A percentile compares a stretch with the other conserved stretches of the same genome.
Conservation (phyloP, 1,139 yeast genomes). For the Lodderomyces theae region DNA sequence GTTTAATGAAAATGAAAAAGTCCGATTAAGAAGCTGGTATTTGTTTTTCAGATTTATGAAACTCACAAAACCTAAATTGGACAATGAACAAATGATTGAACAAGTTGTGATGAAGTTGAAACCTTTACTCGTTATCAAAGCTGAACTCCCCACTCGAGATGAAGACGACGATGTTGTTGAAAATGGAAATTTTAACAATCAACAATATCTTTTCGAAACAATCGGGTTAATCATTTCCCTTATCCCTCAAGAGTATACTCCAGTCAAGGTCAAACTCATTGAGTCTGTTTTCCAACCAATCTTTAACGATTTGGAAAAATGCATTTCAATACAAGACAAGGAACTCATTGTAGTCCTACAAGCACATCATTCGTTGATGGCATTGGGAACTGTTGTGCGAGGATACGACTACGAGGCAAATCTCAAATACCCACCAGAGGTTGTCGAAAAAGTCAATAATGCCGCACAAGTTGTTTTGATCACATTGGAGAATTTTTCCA, state of each 20-base stretch:
- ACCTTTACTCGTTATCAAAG: slow-evolving; percentile 58
- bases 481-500: slow-evolving; percentile 72
- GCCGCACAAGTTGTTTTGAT: slow-evolving; percentile 83
- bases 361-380: slow-evolving; percentile 83
- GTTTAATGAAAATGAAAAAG: slow-evolving; percentile 68
- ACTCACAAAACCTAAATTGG: slow-evolving; percentile 60
- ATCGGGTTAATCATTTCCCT: slow-evolving; percentile 65
- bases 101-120: slow-evolving; percentile 40
- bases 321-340: slow-evolving; percentile 43
- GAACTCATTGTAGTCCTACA: slow-evolving; percentile 56
- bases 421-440: slow-evolving; percentile 28
- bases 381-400: slow-evolving; percentile 84
- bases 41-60: slow-evolving; percentile 80
- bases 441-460: slow-evolving; percentile 56
- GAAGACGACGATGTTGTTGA: slow-evolving; percentile 55
- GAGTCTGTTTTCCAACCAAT: slow-evolving; percentile 75
- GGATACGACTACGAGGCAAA: slow-evolving; percentile 60
- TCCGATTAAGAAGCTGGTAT: slow-evolving; percentile 87
- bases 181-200: slow-evolving; percentile 70
- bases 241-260: slow-evolving; percentile 23
- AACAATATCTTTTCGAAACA: slow-evolving; percentile 79
- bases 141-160: slow-evolving; percentile 50
- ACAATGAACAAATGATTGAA: slow-evolving; percentile 28
- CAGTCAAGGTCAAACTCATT: slow-evolving; percentile 47
- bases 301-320: slow-evolving; percentile 67